Base-by-base conservation (phyloP, 2,329 filamentous ascomycete genomes). In the Colletotrichum limetticola region DNA sequence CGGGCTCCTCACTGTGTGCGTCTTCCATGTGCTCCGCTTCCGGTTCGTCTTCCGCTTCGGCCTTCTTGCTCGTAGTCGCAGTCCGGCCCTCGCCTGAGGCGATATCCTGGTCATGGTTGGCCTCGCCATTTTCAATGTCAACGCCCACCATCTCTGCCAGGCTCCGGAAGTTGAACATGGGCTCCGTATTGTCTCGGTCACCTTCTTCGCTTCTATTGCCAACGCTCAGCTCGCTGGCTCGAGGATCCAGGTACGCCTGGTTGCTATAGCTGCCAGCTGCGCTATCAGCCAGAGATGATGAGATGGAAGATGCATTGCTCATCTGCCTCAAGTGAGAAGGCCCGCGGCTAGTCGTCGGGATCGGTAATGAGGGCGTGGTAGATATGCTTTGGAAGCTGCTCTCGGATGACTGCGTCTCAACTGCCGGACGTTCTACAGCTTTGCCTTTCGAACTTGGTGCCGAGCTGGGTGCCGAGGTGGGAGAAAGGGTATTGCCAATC, bases 151-250 rank as follows among this genome's bases (percentile, higher is more conserved):
- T 94, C 74, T 94, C 94, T 2, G 94, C 94, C 26, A 98, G 85
- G 76, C 95, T 98, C 68, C 91, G 89, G 80, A 98, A 98, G 81
- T 98, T 98, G 83, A 97, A 97, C 89, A 98, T 91, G 3, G 95
- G 91, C 79, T 98, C 95, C 0, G 88, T 84, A 5, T 87, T 85
- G 28, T 89, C 88, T 7, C 85, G 82, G 28, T 91, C 88, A 14
- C 85, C 85, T 12, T 86, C 85, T 22, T 86, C 84, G 68, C 84
- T 85, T 67, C 83, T 83, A 19, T 80, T 84, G 11, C 83, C 85
- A 2, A 90, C 80, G 56, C 88, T 90, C 1, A 88, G 78, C 5
- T 87, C 88, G 74, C 90, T 92, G 1, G 85, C 86, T 59, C 86
- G 88, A 0, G 89, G 87, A 5, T 86, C 84, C 5, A 80, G 69